Evolutionary conservation across 805 yeast genomes (phyloP).

Genomic region (Barnettozyma sucrosica): DNA sequence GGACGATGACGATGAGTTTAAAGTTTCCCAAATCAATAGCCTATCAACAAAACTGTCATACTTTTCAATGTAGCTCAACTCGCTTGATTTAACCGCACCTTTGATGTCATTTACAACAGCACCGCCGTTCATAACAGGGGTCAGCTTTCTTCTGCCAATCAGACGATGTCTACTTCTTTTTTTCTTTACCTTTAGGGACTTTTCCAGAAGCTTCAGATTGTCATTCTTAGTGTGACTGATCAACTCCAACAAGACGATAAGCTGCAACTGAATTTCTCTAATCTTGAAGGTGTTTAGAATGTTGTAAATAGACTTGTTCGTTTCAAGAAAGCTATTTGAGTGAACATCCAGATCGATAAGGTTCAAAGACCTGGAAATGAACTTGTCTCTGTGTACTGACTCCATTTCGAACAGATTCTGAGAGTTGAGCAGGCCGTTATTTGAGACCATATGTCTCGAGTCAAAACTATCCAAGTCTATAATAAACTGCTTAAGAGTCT

Average conservation of each 20-base stretch:
- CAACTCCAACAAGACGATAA: conserved; percentile 42
- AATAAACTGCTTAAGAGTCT: conserved; percentile 27
- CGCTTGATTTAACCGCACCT: neutral
- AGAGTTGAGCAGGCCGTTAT: conserved; percentile 27
- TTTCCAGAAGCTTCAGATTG: conserved; percentile 30
- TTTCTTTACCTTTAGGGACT: conserved; percentile 6
- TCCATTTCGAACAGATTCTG: conserved; percentile 24
- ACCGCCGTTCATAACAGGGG: conserved; percentile 37
- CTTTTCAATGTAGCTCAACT: conserved; percentile 26
- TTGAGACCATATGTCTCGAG: conserved; percentile 30
- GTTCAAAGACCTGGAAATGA: conserved; percentile 23
- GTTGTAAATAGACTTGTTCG: conserved; percentile 26
- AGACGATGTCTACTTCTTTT: conserved; percentile 26
- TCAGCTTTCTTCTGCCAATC: conserved; percentile 27
- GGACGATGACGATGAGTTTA: conserved; percentile 20
- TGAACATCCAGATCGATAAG: conserved; percentile 24
- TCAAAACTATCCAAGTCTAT: conserved; percentile 37
- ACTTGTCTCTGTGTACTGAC: conserved; percentile 23
- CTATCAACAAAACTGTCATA: conserved; percentile 46
- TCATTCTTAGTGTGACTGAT: conserved; percentile 32
- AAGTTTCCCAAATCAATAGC: conserved; percentile 47
- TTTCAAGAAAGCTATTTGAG: conserved; percentile 20
- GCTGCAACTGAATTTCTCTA: conserved; percentile 52
- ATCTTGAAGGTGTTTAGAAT: conserved; percentile 39
- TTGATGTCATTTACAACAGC: conserved; percentile 26